Evolutionary conservation across 345 rosid genomes (phyloP).

Genomic region (Balakata baccata): DNA sequence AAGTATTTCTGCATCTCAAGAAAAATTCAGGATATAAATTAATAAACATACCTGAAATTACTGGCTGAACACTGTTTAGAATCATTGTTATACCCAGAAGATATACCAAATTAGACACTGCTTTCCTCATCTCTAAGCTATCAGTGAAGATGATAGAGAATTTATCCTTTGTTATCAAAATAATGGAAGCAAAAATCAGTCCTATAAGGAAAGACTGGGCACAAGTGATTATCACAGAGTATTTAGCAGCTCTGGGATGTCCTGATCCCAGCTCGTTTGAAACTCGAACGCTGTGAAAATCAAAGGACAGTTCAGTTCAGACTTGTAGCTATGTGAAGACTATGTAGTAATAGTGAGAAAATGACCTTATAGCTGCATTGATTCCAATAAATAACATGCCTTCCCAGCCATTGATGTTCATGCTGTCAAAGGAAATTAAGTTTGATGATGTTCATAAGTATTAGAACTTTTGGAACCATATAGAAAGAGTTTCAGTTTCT

Average conservation of each 20-base stretch:
- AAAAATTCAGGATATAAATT: no score
- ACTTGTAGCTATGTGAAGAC: no score
- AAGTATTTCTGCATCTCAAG: not conserved
- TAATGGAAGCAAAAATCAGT: slow-evolving; percentile 40
- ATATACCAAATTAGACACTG: slow-evolving; percentile 61
- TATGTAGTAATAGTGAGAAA: no score
- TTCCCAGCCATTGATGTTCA: slow-evolving; percentile 99
- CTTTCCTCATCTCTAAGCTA: slow-evolving; percentile 51
- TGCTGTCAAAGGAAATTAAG: slow-evolving; percentile 41
- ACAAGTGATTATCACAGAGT: slow-evolving; percentile 59
- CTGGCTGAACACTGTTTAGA: slow-evolving; percentile 81
- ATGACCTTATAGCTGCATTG: slow-evolving; percentile 86
- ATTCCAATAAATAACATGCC: slow-evolving; percentile 90
- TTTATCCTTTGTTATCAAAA: slow-evolving; percentile 50
- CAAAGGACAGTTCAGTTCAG: no score
- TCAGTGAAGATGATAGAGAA: slow-evolving; percentile 69
- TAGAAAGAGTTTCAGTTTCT: not conserved
- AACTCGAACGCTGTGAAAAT: slow-evolving; percentile 57
- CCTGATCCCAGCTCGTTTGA: slow-evolving; percentile 90
- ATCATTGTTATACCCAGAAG: slow-evolving; percentile 81
- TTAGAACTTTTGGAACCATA: not conserved
- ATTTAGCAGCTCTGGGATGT: slow-evolving; percentile 84
- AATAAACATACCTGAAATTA: slow-evolving; percentile 57
- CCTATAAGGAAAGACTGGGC: slow-evolving; percentile 68
- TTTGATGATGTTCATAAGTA: not conserved